These are phyloP conservation scores for Flaveria sonorensis DNA, from an alignment of 129 eudicot species.

Conservation along the genomic window DNA sequence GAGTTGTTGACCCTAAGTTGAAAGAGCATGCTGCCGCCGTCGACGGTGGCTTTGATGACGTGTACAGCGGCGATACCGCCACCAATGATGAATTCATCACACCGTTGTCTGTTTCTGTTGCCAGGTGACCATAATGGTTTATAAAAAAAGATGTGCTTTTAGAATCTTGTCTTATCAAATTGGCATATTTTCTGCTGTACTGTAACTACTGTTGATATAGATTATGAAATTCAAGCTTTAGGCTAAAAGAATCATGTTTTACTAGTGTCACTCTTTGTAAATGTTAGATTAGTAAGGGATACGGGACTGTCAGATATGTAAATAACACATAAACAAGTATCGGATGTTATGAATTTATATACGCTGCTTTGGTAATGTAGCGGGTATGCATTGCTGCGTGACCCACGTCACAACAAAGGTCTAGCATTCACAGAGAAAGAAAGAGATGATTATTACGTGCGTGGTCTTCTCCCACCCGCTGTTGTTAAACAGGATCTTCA, in stretches of 20 bases:
- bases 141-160: constrained; percentile 1
- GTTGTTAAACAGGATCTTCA: constrained; percentile 67
- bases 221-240: background rate
- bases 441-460: constrained; percentile 79
- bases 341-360: background rate
- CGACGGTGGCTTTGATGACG: constrained; percentile 68
- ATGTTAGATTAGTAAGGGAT: too few species aligned
- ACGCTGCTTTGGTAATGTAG: constrained; percentile 34
- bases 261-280: background rate
- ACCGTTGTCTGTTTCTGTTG: constrained; percentile 84
- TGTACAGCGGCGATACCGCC: constrained; percentile 71
- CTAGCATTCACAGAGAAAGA: constrained; percentile 81
- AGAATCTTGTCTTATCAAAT: background rate
- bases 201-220: background rate
- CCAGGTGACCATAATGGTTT: constrained; percentile 47
- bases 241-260: background rate
- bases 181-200: background rate
- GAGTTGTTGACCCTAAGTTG: constrained; percentile 40
- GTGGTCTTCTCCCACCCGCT: constrained; percentile 88
- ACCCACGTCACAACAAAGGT: constrained; percentile 87
- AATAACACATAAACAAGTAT: background rate
- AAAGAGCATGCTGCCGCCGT: constrained; percentile 30
- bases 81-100: constrained; percentile 69
- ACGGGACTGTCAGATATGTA: background rate
- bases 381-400: constrained; percentile 77